Percentiles rank a stretch among this genome's conserved stretches.
These are phyloP conservation scores for Rhodotorula taiwanensis DNA, from an alignment of 768 basidiomycete species.

Conservation along the genomic window DNA sequence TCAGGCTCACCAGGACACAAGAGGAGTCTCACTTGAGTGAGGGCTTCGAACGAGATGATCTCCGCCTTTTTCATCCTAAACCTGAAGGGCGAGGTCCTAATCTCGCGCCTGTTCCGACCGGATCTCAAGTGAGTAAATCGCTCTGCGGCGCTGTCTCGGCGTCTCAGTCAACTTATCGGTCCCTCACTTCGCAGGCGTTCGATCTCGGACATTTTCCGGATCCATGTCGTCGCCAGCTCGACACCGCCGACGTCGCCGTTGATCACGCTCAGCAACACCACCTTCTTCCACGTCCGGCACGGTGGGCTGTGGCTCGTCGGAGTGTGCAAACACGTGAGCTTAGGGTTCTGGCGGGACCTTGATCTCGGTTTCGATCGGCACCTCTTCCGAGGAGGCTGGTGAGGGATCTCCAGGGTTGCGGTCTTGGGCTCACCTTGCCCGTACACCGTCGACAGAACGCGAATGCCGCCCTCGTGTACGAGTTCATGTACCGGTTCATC, in stretches of 20 bases:
- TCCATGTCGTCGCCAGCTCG: constrained; percentile 89
- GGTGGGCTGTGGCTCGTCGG: constrained; percentile 82
- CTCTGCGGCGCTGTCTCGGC: not conserved
- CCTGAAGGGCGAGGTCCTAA: constrained; percentile 98
- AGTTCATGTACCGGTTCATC: constrained; percentile 94
- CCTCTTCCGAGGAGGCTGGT: no score
- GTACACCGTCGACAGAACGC: no score
- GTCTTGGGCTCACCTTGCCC: no score
- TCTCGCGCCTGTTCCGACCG: constrained; percentile 88
- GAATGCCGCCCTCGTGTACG: constrained; percentile 94
- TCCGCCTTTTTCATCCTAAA: constrained; percentile 74
- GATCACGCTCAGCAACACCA: constrained; percentile 93
- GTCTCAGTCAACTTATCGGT: not conserved
- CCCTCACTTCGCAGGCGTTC: constrained; percentile 29
- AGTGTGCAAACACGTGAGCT: constrained; percentile 34
- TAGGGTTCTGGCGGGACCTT: no score
- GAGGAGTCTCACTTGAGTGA: no score
- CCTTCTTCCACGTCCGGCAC: constrained; percentile 94
- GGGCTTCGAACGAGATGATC: not conserved
- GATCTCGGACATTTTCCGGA: constrained; percentile 63
- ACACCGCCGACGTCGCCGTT: constrained; percentile 79
- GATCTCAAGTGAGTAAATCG: constrained; percentile 75
- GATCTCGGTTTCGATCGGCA: no score
- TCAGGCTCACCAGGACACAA: no score
- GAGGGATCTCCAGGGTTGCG: no score